Evolutionary conservation across 1,284 basidiomycete species (phyloP), one percentile per base, ranked within the genome.

Genomic region (Phenoliferia sp.): DNA sequence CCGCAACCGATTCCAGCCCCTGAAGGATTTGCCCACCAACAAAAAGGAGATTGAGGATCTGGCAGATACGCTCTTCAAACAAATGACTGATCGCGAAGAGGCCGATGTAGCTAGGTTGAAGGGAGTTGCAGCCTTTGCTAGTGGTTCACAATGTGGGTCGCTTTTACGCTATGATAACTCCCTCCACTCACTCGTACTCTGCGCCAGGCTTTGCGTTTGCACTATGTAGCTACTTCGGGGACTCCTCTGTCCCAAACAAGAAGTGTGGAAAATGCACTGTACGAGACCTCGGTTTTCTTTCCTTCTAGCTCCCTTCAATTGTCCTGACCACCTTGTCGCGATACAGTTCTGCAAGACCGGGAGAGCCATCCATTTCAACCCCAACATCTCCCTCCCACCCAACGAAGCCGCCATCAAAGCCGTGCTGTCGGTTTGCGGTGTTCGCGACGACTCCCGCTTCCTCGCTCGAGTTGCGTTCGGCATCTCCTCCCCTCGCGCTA

Each of bases 381-480:
- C 77, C 2, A 72, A 75, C 0, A 73, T 75, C 22, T 66, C 73
- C n/a, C 65, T 76, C 1, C 66, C 71, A 3, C 76, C 81, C 32
- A 57, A 64, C 48, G 69, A 70, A 22, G 60, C 65, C 33, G 61
- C 67, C 77, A 82, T 73, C 77, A 75, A 6, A 63, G 26, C 19
- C n/a, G 82, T 84, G 62, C 77, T 84, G 29, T 68, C 70, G 29
- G 80, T 79, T 16, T 84, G 83, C 68, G 80, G 78, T 39, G 82
- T 82, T 59, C 81, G 83, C 39, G 83, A 85, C 70, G 84, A 85
- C 67, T 81, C 83, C 19, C 82, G 83, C 15, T 76, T 83, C 35
- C 77, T 84, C 17, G 82, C 83, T 6, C 81, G 83, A 19, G 80
- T 84, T 78, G 83, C 83, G 1, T 83, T 84, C 65, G 83, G 83